Percentiles rank a stretch among this genome's conserved stretches.
phyloP scores from a whole-genome alignment of 2,329 filamentous ascomycete genomes.

The Neonectria neomacrospora region DNA sequence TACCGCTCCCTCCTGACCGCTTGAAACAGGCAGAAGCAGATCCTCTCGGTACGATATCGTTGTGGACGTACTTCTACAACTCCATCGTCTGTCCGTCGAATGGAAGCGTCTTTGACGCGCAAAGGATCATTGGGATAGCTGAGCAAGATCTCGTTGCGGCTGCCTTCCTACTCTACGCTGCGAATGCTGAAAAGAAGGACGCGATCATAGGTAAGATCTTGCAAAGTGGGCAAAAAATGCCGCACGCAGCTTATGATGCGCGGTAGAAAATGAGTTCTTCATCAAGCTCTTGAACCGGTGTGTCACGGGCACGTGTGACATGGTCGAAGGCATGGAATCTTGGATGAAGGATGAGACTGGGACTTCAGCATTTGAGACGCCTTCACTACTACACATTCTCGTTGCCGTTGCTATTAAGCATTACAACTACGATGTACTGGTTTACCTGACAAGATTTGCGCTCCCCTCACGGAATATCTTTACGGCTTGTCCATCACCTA shows the following conservation, averaged over 20 bases:
- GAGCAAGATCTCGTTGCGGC: constrained; percentile 21
- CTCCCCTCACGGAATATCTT: constrained; percentile 2
- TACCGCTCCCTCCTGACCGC: background rate
- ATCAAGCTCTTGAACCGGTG: constrained; percentile 20
- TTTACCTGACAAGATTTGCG: background rate
- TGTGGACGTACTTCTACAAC: constrained; percentile 30
- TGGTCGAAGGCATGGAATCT: constrained; percentile 16
- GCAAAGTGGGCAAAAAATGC: background rate
- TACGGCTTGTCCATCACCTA: background rate
- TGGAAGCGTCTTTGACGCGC: background rate
- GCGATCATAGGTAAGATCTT: background rate
- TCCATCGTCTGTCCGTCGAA: background rate
- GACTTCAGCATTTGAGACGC: constrained; percentile 7
- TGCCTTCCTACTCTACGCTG: constrained; percentile 1
- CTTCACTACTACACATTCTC: constrained; percentile 14
- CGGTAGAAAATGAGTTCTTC: constrained; percentile 8
- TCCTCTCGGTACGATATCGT: constrained; percentile 19
- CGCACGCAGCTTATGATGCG: background rate
- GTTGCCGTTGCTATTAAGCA: constrained; percentile 23
- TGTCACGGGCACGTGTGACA: constrained; percentile 12
- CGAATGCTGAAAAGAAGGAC: background rate
- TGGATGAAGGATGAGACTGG: constrained; percentile 22
- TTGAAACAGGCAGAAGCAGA: constrained; percentile 10
- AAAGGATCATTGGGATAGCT: background rate
- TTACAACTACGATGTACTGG: constrained; percentile 17